Base-by-base conservation (phyloP, 148 eudicot genomes). In the Silene uniflora region DNA sequence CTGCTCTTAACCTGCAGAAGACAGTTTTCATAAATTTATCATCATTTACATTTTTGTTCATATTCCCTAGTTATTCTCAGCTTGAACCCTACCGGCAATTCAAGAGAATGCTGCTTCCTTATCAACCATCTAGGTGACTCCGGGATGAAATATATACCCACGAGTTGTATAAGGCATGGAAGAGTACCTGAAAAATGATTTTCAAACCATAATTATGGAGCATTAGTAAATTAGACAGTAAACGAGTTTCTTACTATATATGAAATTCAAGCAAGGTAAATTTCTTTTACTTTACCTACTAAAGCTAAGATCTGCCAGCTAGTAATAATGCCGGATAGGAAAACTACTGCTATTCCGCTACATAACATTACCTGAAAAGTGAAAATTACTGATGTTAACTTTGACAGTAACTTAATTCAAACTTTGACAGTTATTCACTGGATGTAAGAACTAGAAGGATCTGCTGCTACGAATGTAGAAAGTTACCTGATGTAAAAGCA, bases 71-170 rank as follows among this genome's bases (percentile, higher is more conserved):
- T 8, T 14, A 13, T 62, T 62, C 24, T 46, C 5, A 12, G 27
- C 72, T 67, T 2, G 32, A 47, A 46, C 25, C 72, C 0, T 69
- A 46, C 72, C 58, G 25, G 58, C 21, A 46, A 46, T 47, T 47
- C 56, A 10, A 9, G 21, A 54, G n/a, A 12, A 55, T 35, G 42
- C 0, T 42, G 56, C 55, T 52, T 27, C 52, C 62, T 82, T 69
- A 87, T 88, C 86, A 89, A 73, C 90, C 90, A 89, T 81, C 92
- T 82, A 21, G 92, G 92, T 79, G 92, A 89, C 69, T 87, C 90
- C 18, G 88, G 87, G 68, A 89, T 79, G 79, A 84, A 75, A 52
- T 75, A 78, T 56, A 83, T 58, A 73, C 87, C 83, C 3, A 84
- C 5, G 55, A 85, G 68, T 79, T 85, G 90, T 77, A 89, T 47